Percentiles rank a stretch among this genome's conserved stretches.
phyloP scores from a whole-genome alignment of 208 protist genomes.

The Acanthamoeba lenticulata region DNA sequence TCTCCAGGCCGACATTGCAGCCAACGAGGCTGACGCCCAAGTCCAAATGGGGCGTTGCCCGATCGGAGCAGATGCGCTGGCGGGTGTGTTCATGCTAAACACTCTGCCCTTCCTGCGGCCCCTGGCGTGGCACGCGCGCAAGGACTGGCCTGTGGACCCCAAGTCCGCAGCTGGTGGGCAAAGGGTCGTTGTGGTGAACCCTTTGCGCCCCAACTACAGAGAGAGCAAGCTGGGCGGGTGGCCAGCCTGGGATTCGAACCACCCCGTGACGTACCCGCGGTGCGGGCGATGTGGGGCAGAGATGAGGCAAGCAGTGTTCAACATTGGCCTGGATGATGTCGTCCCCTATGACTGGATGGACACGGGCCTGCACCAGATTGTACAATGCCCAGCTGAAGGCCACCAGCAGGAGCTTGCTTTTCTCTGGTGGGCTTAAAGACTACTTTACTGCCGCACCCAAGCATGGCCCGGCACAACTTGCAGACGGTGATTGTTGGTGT shows the following conservation, averaged over 20 bases:
- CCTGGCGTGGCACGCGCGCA: neutral
- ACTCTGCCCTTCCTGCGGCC: neutral
- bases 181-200: neutral
- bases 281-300: neutral
- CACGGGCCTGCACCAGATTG: neutral
- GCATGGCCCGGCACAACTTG: too few species aligned
- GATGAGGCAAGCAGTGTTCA: neutral
- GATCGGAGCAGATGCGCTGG: neutral
- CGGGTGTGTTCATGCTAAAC: too few species aligned
- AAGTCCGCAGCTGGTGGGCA: too few species aligned
- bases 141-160: neutral
- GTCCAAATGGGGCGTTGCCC: neutral
- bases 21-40: neutral
- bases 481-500: too few species aligned
- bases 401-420: too few species aligned
- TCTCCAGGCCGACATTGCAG: neutral
- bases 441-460: too few species aligned
- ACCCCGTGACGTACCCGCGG: neutral
- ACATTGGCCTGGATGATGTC: neutral
- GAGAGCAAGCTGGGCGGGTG: neutral
- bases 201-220: neutral
- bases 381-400: too few species aligned
- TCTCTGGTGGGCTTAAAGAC: too few species aligned
- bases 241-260: neutral
- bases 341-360: neutral